Percentiles rank a stretch among this genome's conserved stretches.
Evolutionary conservation across 805 yeast species (phyloP).

Genomic region (Saturnispora kantuleensis): DNA sequence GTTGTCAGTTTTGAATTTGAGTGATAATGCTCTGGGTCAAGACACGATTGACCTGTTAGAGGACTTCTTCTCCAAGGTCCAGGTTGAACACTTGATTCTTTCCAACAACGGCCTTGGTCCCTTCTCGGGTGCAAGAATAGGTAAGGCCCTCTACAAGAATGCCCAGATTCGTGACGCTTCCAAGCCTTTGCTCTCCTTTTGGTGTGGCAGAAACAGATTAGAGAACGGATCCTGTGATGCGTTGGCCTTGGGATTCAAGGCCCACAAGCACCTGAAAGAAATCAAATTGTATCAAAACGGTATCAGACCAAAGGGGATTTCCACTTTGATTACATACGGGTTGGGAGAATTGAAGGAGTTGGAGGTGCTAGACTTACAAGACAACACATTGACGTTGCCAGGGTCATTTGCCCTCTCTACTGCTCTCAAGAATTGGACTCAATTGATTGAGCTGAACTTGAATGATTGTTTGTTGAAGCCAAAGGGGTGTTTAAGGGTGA

Average conservation of each 20-base stretch:
- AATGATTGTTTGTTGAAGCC: slow-evolving; percentile 83
- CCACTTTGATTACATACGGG: slow-evolving; percentile 64
- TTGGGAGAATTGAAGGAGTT: slow-evolving; percentile 51
- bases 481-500: slow-evolving; percentile 51
- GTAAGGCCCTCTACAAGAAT: slow-evolving; percentile 68
- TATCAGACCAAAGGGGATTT: slow-evolving; percentile 88
- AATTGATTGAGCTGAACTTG: slow-evolving; percentile 67
- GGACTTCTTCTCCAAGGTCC: slow-evolving; percentile 55
- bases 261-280: slow-evolving; percentile 58
- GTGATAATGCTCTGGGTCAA: slow-evolving; percentile 96
- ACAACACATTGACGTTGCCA: slow-evolving; percentile 75
- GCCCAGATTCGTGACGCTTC: slow-evolving; percentile 40
- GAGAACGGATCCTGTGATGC: slow-evolving; percentile 90
- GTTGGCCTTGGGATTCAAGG: slow-evolving; percentile 75
- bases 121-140: slow-evolving; percentile 90
- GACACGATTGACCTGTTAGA: slow-evolving; percentile 90
- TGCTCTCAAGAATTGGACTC: slow-evolving; percentile 52
- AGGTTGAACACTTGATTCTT: slow-evolving; percentile 76
- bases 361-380: slow-evolving; percentile 77
- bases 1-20: slow-evolving; percentile 65
- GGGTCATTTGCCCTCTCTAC: slow-evolving; percentile 61
- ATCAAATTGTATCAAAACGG: slow-evolving; percentile 90
- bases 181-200: slow-evolving; percentile 63
- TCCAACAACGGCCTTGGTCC: slow-evolving; percentile 99
- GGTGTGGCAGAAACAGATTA: slow-evolving; percentile 95